Evolutionary conservation across 441 rosid species (phyloP), one percentile per base, ranked within the genome.

Genomic region (Brassica balearica): DNA sequence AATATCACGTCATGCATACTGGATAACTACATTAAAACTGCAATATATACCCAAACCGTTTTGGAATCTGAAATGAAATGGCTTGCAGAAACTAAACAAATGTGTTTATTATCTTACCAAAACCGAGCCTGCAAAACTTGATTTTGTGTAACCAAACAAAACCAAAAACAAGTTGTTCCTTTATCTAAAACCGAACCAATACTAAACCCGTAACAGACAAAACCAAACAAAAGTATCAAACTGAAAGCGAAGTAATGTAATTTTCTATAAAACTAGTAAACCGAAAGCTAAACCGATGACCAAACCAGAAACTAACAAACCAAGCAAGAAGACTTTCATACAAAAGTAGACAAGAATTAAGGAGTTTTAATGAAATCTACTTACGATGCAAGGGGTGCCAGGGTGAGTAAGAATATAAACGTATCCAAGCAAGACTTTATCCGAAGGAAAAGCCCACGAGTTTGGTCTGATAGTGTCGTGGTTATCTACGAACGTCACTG

Each of bases 321-420:
- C n/a, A 65, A 36, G 48, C 69, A 66, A 41, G 6, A 59, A 58
- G 63, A 56, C 12, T 8, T 22, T 2, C 10, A 4, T 4, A 20
- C n/a, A 56, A 9, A 8, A 56, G 63, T 58, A 58, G 65, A 22
- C 1, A 23, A 23, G 17, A 5, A 5, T 11, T 11, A 23, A 20
- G 34, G 34, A 23, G 15, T 10, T 5, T 0, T 60, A 5, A 12
- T 23, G 34, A 12, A 61, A 61, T 61, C 17, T 25, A 46, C 25
- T 75, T 85, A 91, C 98, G 25, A 91, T 86, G 66, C 84, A 86
- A 48, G 97, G 96, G 22, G 78, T 88, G 34, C 98, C 97, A 0
- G 95, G 97, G 75, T 91, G 97, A 17, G 94, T 91, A 71, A 95
- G 97, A 77, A 92, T 90, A 80, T 92, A 95, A 68, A 89, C 91